Evolutionary conservation across 179 eudicot genomes (phyloP).

Genomic region (Drosera spatulata): DNA sequence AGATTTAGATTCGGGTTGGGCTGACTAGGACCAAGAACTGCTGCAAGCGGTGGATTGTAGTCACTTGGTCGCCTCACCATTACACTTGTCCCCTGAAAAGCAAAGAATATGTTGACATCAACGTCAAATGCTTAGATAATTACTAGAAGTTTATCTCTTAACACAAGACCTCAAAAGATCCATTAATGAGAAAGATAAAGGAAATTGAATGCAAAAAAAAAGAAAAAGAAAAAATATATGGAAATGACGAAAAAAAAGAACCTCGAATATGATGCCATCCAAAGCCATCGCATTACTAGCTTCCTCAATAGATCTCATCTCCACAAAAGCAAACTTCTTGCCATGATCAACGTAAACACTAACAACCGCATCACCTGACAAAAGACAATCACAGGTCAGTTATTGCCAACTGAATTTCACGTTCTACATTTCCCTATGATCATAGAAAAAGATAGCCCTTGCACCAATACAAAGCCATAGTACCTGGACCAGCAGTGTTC

Average conservation of each 20-base stretch:
- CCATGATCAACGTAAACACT: constrained; percentile 34
- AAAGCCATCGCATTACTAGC: constrained; percentile 96
- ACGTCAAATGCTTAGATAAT: neutral
- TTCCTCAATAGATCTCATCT: constrained; percentile 87
- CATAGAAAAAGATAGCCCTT: too few species aligned
- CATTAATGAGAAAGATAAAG: neutral
- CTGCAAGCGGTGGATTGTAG: constrained; percentile 61
- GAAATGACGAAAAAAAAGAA: constrained; percentile 13
- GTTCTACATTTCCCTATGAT: too few species aligned
- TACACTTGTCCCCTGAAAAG: constrained; percentile 54
- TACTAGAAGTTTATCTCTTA: too few species aligned
- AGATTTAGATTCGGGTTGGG: constrained; percentile 75
- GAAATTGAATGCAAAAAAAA: too few species aligned
- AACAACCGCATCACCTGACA: constrained; percentile 31
- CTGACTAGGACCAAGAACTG: constrained; percentile 85
- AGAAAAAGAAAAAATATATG: too few species aligned
- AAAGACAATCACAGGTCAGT: neutral
- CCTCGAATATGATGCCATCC: constrained; percentile 87
- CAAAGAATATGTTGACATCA: neutral
- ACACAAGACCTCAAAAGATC: too few species aligned
- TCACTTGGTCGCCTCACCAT: constrained; percentile 65
- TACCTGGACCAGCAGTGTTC: constrained; percentile 99
- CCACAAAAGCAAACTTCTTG: constrained; percentile 38
- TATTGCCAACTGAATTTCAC: too few species aligned
- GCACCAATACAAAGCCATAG: neutral